A percentile compares a stretch with the other conserved stretches of the same genome.
These are phyloP conservation scores for Begonia fuchsioides DNA, from an alignment of 306 rosid genomes.

Conservation along the genomic window DNA sequence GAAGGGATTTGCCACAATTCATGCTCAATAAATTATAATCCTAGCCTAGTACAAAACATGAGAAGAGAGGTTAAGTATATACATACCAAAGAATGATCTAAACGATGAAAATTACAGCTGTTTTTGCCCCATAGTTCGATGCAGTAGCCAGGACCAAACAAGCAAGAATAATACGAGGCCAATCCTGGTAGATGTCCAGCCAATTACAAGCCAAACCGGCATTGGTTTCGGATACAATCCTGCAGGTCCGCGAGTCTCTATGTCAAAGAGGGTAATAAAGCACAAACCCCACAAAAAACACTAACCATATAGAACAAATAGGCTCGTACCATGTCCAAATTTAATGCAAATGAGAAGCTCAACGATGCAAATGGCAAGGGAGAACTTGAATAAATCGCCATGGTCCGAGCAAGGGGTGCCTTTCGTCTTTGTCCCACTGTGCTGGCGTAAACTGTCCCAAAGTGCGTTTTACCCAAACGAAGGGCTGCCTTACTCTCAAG, in stretches of 20 bases:
- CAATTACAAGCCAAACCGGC: conserved; percentile 77
- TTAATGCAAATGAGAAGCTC: conserved; percentile 97
- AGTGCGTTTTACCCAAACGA: conserved; percentile 68
- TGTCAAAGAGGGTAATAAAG: neutral
- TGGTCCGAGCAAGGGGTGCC: conserved; percentile 97
- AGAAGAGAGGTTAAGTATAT: conserved; percentile 55
- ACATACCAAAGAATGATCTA: conserved; percentile 71
- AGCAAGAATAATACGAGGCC: conserved; percentile 34
- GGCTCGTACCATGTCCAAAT: conserved; percentile 68
- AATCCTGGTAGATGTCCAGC: conserved; percentile 54
- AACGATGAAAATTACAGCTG: conserved; percentile 29
- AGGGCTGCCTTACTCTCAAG: neutral
- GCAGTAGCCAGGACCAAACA: conserved; percentile 77
- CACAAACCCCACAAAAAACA: neutral
- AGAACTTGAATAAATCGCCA: conserved; percentile 97
- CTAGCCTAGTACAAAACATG: conserved; percentile 23
- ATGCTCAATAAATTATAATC: conserved; percentile 33
- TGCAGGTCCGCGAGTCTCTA: conserved; percentile 11
- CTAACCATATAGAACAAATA: neutral
- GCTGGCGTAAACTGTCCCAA: conserved; percentile 94
- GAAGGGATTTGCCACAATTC: conserved; percentile 15
- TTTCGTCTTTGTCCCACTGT: conserved; percentile 97
- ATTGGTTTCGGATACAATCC: conserved; percentile 83
- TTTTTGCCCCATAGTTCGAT: conserved; percentile 48
- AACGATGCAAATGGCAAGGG: conserved; percentile 85